Evolutionary conservation across 345 rosid species (phyloP), one percentile per base, ranked within the genome.

Genomic region (Draba incana): DNA sequence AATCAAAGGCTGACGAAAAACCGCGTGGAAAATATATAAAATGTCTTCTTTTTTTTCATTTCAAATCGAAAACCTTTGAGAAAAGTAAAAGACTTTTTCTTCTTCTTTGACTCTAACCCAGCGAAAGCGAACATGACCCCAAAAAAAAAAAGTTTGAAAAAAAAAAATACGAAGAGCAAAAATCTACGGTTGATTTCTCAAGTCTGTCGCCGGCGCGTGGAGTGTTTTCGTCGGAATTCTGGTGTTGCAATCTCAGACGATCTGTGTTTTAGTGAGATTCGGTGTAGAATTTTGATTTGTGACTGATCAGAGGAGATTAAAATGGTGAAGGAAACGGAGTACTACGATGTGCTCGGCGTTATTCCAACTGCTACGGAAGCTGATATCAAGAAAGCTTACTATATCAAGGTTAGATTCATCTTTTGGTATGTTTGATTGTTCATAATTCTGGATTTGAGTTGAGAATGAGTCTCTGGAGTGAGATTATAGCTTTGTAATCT

Each of bases 311-410:
- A 60, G 37, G 68, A 72, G 68, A 72, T 30, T 23, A 71, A 68
- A 91, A 33, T 94, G 99, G 99, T 89, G 55, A 91, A 81, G 79
- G 97, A 94, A 81, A 94, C 88, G 3, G 99, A 91, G 69, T 94
- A 81, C 72, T 94, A 94, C 75, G 99, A 94, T 66, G 95, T 87
- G 55, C 92, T 94, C 1, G 99, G 92, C 39, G 96, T 94, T 76
- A 88, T 77, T 74, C 97, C 99, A 60, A 77, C 85, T 48, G 97
- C 97, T 75, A 77, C 95, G 0, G 99, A 94, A 66, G 77, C 96
- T 53, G 99, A 91, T 83, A 94, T 94, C 74, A 94, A 91, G 82
- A 94, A 91, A 78, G 99, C 97, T 70, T 94, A 91, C 66, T 94
- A 90, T 80, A 80, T 87, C 59, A 94, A 87, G 99, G 99, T 90